Percentiles rank a stretch among this genome's conserved stretches.
These are phyloP conservation scores for Cucurbita ficifolia DNA, from an alignment of 306 rosid genomes.

Conservation along the genomic window DNA sequence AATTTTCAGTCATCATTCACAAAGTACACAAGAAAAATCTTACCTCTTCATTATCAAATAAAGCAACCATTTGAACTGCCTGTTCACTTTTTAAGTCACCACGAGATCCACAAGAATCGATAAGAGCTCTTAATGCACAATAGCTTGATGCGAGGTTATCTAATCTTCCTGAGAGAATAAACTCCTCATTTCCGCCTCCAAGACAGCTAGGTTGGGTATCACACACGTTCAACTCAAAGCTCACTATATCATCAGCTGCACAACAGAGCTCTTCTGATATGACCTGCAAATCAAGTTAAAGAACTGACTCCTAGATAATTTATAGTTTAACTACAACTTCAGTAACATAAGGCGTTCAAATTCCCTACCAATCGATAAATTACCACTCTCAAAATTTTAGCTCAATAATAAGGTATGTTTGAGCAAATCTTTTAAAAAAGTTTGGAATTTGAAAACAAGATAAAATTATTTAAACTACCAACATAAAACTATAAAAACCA, in stretches of 20 bases:
- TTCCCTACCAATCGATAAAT: not conserved
- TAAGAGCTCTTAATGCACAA: constrained; percentile 82
- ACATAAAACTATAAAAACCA: not conserved
- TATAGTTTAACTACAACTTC: not conserved
- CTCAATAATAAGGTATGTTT: not conserved
- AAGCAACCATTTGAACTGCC: constrained; percentile 86
- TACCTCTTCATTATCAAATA: constrained; percentile 99
- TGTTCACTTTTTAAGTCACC: constrained; percentile 48
- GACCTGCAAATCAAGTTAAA: constrained; percentile 30
- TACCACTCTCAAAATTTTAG: not conserved
- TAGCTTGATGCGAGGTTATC: constrained; percentile 94
- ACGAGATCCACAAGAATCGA: constrained; percentile 58
- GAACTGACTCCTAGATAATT: constrained; percentile 4
- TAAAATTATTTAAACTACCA: not conserved
- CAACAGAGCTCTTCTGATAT: constrained; percentile 72
- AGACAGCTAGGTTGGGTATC: constrained; percentile 97
- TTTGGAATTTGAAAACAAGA: not conserved
- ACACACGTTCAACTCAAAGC: constrained; percentile 74
- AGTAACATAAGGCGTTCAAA: not conserved
- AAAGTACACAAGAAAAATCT: constrained; percentile 10
- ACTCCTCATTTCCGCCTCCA: constrained; percentile 90
- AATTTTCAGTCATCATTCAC: not conserved
- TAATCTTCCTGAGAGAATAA: constrained; percentile 92
- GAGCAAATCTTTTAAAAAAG: not conserved
- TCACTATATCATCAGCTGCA: constrained; percentile 52